Conservation (phyloP, 2,329 filamentous ascomycete genomes). For the Trichoderma sp. region DNA sequence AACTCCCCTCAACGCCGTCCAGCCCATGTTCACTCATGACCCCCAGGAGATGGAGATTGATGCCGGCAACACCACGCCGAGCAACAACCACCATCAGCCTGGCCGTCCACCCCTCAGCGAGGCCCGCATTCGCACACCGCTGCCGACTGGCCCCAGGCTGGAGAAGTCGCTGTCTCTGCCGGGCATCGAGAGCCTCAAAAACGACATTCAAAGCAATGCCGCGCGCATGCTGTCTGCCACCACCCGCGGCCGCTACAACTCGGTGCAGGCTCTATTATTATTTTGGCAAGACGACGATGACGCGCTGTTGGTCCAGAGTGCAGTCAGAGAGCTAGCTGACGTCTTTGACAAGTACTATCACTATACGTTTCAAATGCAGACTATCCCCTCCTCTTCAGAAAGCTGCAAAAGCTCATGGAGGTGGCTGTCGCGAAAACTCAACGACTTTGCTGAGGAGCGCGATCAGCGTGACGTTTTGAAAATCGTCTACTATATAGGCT, state of each 20-base stretch:
- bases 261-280: slow-evolving; percentile 52
- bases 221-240: slow-evolving; percentile 49
- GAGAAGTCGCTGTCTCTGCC: slow-evolving; percentile 50
- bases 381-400: slow-evolving; percentile 49
- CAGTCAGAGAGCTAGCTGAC: slow-evolving; percentile 47
- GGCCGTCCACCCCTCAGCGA: slow-evolving; percentile 44
- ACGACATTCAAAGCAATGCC: slow-evolving; percentile 51
- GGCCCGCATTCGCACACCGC: slow-evolving; percentile 51
- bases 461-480: slow-evolving; percentile 57
- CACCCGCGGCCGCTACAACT: slow-evolving; percentile 51
- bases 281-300: slow-evolving; percentile 56
- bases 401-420: slow-evolving; percentile 49
- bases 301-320: slow-evolving; percentile 36
- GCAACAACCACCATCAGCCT: slow-evolving; percentile 32
- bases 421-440: slow-evolving; percentile 51
- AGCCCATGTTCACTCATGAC: slow-evolving; percentile 42
- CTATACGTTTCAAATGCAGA: slow-evolving; percentile 46
- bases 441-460: slow-evolving; percentile 50
- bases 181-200: slow-evolving; percentile 49
- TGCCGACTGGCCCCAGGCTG: slow-evolving; percentile 54
- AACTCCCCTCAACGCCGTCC: slow-evolving; percentile 36
- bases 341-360: slow-evolving; percentile 53
- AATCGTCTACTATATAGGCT: slow-evolving; percentile 56
- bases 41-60: slow-evolving; percentile 57
- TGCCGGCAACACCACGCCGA: slow-evolving; percentile 26